phyloP scores from a whole-genome alignment of 176 grass and related monocot species.

The Carex scoparia region DNA sequence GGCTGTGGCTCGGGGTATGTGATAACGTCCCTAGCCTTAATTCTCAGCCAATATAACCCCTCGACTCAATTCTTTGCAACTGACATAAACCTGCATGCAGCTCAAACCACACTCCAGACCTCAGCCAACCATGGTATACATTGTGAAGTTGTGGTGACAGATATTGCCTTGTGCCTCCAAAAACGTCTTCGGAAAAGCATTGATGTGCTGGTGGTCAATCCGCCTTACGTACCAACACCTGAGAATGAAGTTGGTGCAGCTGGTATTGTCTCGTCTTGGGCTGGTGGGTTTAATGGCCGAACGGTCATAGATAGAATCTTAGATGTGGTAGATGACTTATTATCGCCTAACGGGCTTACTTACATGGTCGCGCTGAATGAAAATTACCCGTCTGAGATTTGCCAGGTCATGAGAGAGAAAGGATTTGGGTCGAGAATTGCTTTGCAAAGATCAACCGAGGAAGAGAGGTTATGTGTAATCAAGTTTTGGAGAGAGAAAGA shows the following conservation, averaged over 20 bases:
- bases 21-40: constrained; percentile 86
- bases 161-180: constrained; percentile 71
- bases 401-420: constrained; percentile 66
- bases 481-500: constrained; percentile 72
- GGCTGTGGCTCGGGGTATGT: constrained; percentile 89
- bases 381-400: constrained; percentile 81
- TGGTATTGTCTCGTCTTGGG: constrained; percentile 89
- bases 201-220: constrained; percentile 87
- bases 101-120: constrained; percentile 58
- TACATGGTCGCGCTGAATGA: constrained; percentile 88
- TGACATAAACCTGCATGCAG: constrained; percentile 79
- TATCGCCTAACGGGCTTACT: constrained; percentile 68
- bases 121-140: constrained; percentile 73
- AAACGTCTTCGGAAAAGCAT: constrained; percentile 61
- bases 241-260: constrained; percentile 70
- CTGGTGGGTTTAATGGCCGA: constrained; percentile 75
- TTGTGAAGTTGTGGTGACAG: constrained; percentile 62
- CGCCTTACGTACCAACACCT: constrained; percentile 90
- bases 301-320: constrained; percentile 84
- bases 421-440: constrained; percentile 72
- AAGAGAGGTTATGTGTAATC: constrained; percentile 86
- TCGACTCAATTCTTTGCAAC: constrained; percentile 76
- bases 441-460: constrained; percentile 88
- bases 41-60: constrained; percentile 59
- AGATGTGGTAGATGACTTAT: constrained; percentile 54